phyloP scores from a whole-genome alignment of 345 rosid genomes.

The Microcos paniculata region DNA sequence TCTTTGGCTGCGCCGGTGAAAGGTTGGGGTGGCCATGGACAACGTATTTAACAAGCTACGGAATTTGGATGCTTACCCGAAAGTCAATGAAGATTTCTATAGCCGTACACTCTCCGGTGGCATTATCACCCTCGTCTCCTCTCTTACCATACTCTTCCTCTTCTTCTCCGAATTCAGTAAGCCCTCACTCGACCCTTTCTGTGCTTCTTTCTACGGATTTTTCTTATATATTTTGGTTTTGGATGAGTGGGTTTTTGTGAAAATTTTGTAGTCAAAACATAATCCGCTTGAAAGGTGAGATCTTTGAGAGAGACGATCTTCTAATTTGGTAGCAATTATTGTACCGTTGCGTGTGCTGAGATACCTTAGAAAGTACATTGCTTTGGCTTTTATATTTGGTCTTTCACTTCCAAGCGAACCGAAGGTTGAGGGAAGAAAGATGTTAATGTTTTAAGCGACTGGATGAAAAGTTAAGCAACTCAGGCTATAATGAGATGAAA shows the following conservation, averaged over 20 bases:
- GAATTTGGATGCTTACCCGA: conserved; percentile 85
- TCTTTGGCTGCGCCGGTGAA: not conserved
- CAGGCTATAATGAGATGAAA: not conserved
- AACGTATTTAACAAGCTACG: conserved; percentile 48
- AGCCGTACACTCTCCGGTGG: conserved; percentile 88
- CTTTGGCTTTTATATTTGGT: not conserved
- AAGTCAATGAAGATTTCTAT: conserved; percentile 87
- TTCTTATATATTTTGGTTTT: not conserved
- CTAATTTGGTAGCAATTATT: not conserved
- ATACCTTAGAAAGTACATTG: not conserved
- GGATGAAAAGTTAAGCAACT: conserved; percentile 1
- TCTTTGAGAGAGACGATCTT: not conserved
- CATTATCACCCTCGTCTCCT: conserved; percentile 70
- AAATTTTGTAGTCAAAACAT: not conserved
- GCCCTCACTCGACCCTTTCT: conserved; percentile 8
- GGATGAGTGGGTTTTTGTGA: not conserved
- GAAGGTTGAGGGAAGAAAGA: not conserved
- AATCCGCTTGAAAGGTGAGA: not conserved
- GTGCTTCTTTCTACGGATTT: not conserved
- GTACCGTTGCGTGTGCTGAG: not conserved
- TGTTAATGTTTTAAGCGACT: not conserved
- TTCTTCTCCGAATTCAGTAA: conserved; percentile 79
- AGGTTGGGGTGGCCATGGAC: conserved; percentile 33
- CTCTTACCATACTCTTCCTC: conserved; percentile 57
- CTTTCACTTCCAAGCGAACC: not conserved